These are phyloP conservation scores for Fraxinus angustifolia DNA, from an alignment of 305 asterid genomes.

Conservation along the genomic window DNA sequence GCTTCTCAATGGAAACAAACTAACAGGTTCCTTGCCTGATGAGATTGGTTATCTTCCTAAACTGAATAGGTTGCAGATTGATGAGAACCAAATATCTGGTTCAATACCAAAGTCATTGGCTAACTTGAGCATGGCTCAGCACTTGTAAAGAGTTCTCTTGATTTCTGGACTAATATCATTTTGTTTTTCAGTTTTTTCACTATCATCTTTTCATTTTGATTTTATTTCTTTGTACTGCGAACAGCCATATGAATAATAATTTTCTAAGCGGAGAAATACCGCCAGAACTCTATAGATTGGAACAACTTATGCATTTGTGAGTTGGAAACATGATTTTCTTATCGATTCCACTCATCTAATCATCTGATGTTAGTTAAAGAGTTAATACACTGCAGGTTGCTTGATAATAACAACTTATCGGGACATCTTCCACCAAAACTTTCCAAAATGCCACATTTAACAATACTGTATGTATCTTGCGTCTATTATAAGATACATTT, in stretches of 20 bases:
- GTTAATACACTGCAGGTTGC: constrained; percentile 38
- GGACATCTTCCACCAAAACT: constrained; percentile 61
- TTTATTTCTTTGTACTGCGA: constrained; percentile 3
- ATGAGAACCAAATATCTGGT: constrained; percentile 80
- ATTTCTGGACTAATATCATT: constrained; percentile 15
- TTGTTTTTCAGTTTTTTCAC: neutral
- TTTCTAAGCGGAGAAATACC: constrained; percentile 63
- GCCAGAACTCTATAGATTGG: constrained; percentile 45
- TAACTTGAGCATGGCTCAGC: constrained; percentile 53
- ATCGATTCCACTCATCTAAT: neutral
- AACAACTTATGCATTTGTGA: constrained; percentile 54
- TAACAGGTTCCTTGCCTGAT: constrained; percentile 80
- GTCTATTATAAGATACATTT: neutral
- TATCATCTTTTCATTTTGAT: neutral
- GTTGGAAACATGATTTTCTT: constrained; percentile 18
- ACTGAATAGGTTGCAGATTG: constrained; percentile 81
- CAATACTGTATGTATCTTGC: constrained; percentile 46
- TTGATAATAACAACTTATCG: constrained; percentile 58
- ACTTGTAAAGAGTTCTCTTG: constrained; percentile 51
- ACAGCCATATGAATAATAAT: constrained; percentile 70
- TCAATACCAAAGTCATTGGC: constrained; percentile 71
- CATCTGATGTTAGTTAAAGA: constrained; percentile 4
- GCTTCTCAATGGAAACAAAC: constrained; percentile 85
- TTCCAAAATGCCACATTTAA: constrained; percentile 37
- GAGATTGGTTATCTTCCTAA: constrained; percentile 78